Conservation (phyloP, 495 filamentous ascomycete genomes). For the Tuber borchii region DNA sequence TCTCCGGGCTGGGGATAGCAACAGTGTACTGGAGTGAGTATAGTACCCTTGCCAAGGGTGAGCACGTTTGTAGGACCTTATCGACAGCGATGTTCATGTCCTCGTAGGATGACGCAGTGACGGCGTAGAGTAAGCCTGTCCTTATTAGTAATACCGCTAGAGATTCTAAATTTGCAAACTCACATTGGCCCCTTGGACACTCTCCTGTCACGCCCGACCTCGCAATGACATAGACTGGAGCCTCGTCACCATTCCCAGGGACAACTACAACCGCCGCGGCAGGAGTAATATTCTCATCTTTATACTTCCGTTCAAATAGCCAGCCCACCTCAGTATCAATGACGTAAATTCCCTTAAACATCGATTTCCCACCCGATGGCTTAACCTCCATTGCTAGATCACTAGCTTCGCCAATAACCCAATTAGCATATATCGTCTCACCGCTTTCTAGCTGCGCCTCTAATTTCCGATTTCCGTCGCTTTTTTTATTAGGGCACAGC, state of each 20-base stretch:
- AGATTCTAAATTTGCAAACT: neutral
- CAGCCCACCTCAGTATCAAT: conserved; percentile 9
- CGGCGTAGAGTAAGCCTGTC: conserved; percentile 12
- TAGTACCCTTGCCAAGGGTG: conserved; percentile 1
- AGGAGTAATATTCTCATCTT: conserved; percentile 29
- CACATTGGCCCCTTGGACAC: conserved; percentile 28
- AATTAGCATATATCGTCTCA: conserved; percentile 25
- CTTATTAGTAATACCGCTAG: neutral
- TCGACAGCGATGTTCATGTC: conserved; percentile 14
- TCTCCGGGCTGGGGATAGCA: neutral
- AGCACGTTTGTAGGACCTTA: neutral
- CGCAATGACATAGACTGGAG: conserved; percentile 29
- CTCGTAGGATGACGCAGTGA: conserved; percentile 13
- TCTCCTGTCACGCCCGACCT: conserved; percentile 28
- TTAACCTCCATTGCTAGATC: neutral
- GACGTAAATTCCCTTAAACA: conserved; percentile 12
- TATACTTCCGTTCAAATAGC: conserved; percentile 31
- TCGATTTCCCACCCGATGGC: neutral
- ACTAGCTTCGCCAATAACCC: conserved; percentile 17
- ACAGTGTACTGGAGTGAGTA: conserved; percentile 18
- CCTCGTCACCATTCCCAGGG: neutral
- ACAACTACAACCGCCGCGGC: conserved; percentile 26
- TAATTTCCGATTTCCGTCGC: conserved; percentile 1
- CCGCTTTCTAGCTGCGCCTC: conserved; percentile 21
- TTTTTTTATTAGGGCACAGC: conserved; percentile 16